Base-by-base conservation (phyloP, 164 flowering plant species). In the Taxillus chinensis region DNA sequence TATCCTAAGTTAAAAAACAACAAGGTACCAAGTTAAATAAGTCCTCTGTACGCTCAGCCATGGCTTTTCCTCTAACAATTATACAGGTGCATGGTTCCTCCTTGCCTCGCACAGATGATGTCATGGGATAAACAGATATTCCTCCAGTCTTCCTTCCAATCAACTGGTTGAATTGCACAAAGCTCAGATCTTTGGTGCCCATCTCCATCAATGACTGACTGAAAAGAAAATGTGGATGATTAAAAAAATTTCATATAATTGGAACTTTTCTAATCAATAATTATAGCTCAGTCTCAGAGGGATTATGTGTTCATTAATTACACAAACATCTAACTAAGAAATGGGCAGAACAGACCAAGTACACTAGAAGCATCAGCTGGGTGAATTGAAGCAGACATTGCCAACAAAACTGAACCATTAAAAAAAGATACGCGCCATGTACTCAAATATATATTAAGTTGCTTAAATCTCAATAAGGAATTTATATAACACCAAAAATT, bases 121-220 rank as follows among this genome's bases (percentile, higher is more conserved):
- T 89, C 64, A 81, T 78, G 17, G 98, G 99, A 72, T 82, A 91
- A 62, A 95, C 84, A 51, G 99, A 95, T 67, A 95, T 89, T 66
- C 99, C 99, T 67, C 99, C 99, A 37, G 99, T 95, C 76, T 89
- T 95, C 69, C 98, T 83, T 67, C 99, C 99, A 77, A 93, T 87
- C 62, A 95, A 82, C 77, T 87, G 99, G 71, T 85, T 95, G 62
- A 95, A 87, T 71, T 95, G 98, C 65, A 95, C 92, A 70, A 95
- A 95, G 53, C 80, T 84, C 86, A 89, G 45, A 68, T 95, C 96
- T 69, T 89, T 87, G 50, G 97, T 95, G 46, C 99, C 99, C 99
- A 95, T 95, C 87, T 95, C 96, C 76, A 86, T 72, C 79, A 95
- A 77, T 8, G 99, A 95, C 64, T 91, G 97, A 67, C 99, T 95